These are phyloP conservation scores for Camellia granthamiana DNA, from an alignment of 148 eudicot genomes.

Conservation along the genomic window DNA sequence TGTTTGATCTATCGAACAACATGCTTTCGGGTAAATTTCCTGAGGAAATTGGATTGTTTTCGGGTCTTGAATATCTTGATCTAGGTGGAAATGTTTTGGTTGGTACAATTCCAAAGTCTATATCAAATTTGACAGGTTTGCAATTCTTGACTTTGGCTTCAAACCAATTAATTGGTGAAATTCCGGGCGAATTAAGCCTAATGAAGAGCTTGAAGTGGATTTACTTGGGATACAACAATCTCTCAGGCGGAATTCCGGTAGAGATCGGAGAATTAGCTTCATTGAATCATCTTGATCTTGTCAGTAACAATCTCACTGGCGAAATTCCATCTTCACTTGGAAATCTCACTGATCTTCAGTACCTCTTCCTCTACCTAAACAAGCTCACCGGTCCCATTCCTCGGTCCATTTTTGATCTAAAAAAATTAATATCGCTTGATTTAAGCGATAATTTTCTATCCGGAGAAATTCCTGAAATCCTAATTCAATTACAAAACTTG, in stretches of 20 bases:
- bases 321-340: constrained; percentile 66
- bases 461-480: constrained; percentile 57
- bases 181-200: constrained; percentile 52
- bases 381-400: constrained; percentile 67
- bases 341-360: constrained; percentile 58
- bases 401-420: constrained; percentile 39
- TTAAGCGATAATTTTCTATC: constrained; percentile 68
- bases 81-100: constrained; percentile 70
- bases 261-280: constrained; percentile 55
- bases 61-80: constrained; percentile 52
- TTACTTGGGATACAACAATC: constrained; percentile 82
- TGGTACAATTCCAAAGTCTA: constrained; percentile 63
- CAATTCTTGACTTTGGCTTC: constrained; percentile 67
- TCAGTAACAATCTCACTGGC: constrained; percentile 67
- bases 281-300: constrained; percentile 76
- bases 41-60: constrained; percentile 35
- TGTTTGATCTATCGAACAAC: constrained; percentile 78
- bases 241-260: constrained; percentile 60
- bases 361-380: constrained; percentile 74
- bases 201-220: constrained; percentile 59
- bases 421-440: constrained; percentile 58
- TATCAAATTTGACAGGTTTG: constrained; percentile 46
- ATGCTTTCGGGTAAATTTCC: constrained; percentile 65
- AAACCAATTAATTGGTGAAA: constrained; percentile 61
- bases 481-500: constrained; percentile 39